Conservation (phyloP, 1,284 basidiomycete genomes). For the Abortiporus biennis region DNA sequence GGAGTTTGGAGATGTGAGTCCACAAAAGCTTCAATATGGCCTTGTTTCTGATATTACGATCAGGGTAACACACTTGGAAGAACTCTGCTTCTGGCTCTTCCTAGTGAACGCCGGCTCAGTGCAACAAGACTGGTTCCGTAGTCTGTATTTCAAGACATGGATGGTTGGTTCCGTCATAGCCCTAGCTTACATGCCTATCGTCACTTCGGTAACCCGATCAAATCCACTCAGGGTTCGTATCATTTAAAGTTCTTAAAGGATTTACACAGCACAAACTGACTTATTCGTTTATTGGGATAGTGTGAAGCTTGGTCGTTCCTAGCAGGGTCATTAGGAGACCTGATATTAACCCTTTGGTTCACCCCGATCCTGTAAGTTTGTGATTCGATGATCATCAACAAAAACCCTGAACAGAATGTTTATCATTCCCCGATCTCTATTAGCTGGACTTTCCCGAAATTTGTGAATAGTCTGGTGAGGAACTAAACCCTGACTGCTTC, state of each 20-base stretch:
- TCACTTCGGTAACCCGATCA: slow-evolving; percentile 53
- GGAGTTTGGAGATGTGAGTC: slow-evolving; percentile 70
- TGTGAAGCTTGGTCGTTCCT: slow-evolving; percentile 65
- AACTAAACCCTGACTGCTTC: not conserved
- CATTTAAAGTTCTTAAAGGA: not conserved
- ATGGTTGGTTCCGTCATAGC: slow-evolving; percentile 54
- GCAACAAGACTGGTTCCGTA: slow-evolving; percentile 72
- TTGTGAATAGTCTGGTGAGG: slow-evolving; percentile 54
- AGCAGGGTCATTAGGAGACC: slow-evolving; percentile 59
- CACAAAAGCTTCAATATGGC: slow-evolving; percentile 1
- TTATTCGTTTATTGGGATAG: slow-evolving; percentile 32
- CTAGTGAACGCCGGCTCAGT: slow-evolving; percentile 56
- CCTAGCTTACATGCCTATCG: slow-evolving; percentile 58
- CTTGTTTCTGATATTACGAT: not conserved
- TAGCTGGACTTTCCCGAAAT: slow-evolving; percentile 60
- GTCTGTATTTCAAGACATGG: slow-evolving; percentile 67
- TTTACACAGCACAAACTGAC: not conserved
- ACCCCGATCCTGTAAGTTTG: slow-evolving; percentile 54
- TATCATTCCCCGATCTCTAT: not conserved
- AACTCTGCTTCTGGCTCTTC: slow-evolving; percentile 80
- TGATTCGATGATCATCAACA: not conserved
- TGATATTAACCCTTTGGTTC: slow-evolving; percentile 65
- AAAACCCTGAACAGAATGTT: not conserved
- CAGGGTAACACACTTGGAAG: slow-evolving; percentile 76
- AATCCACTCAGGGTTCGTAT: slow-evolving; percentile 48